Evolutionary conservation across 371 early-diverging fungal genomes (phyloP), one percentile per base, ranked within the genome.

Genomic region (Zychaea mexicana): DNA sequence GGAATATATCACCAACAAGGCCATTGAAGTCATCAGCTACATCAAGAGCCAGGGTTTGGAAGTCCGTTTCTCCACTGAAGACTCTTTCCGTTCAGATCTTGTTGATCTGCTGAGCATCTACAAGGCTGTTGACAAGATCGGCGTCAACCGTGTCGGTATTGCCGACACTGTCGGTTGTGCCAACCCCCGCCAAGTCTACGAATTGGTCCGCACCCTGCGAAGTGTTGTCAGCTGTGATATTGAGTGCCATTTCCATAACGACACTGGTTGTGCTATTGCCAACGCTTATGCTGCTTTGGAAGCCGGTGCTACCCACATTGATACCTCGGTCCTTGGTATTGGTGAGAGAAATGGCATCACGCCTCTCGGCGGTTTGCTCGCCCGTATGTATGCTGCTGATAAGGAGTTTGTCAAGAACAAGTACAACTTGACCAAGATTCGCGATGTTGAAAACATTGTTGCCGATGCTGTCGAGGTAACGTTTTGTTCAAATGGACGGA

Each of bases 91-190:
- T 53, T 87, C 88, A 22, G 96, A 97, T 76, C 87, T 96, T 33
- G 96, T 96, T 22, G 97, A 97, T 80, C 83, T 97, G 66, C 80
- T 97, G 71, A 90, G 86, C 79, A 79, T 97, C 66, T 97, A 97
- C 91, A 89, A 90, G 66, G 85, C 91, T 28, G 95, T 97, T n/a
- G 97, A 97, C 79, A 92, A 91, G 85, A 81, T 89, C 65, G 97
- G 97, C 55, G 97, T 97, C 63, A 90, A 94, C 84, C 92, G 97
- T 57, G 97, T 97, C 57, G 97, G 97, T 63, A 94, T 97, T 74
- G 97, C 97, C n/a, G 97, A 97, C 76, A 97, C 97, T 4, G 97
- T 97, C 33, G 97, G 97, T 12, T 95, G 96, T 65, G 97, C 97
- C 54, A 92, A 93, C 74, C 96, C 97, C 49, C 90, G 94, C 52